A percentile compares a stretch with the other conserved stretches of the same genome.
These are phyloP conservation scores for Cavenderia fasciculata DNA, from an alignment of 78 protist species.

Conservation along the genomic window DNA sequence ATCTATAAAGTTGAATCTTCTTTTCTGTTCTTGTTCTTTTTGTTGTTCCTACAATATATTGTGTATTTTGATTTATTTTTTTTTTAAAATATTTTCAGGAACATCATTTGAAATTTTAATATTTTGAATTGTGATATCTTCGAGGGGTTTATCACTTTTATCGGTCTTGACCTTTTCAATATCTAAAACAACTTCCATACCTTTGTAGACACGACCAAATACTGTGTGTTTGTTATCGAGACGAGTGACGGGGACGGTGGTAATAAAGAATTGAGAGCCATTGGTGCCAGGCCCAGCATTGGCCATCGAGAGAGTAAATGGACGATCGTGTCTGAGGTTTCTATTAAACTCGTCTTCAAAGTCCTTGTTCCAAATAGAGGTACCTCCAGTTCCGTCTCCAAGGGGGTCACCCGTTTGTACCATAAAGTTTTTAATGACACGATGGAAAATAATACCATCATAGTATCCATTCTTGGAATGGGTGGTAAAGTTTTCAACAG, in stretches of 20 bases:
- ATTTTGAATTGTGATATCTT: slow-evolving; percentile 68
- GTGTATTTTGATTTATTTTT: background rate
- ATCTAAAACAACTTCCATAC: slow-evolving; percentile 88
- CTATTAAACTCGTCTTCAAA: slow-evolving; percentile 96
- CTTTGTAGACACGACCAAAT: slow-evolving; percentile 95
- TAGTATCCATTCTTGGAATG: slow-evolving; percentile 93
- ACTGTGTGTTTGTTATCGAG: slow-evolving; percentile 98
- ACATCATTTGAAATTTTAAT: slow-evolving; percentile 58
- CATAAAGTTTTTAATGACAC: slow-evolving; percentile 91
- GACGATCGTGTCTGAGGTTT: slow-evolving; percentile 88
- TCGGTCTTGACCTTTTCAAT: slow-evolving; percentile 86
- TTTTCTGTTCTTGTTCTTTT: too few species aligned
- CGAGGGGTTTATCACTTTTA: slow-evolving; percentile 82
- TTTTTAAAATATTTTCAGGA: slow-evolving; percentile 15
- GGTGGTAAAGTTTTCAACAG: slow-evolving; percentile 96
- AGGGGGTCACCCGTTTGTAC: slow-evolving; percentile 97
- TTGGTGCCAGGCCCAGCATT: slow-evolving; percentile 96
- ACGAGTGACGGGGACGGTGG: slow-evolving; percentile 87
- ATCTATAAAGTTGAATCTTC: too few species aligned
- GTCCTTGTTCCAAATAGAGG: slow-evolving; percentile 92
- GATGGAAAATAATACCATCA: slow-evolving; percentile 88
- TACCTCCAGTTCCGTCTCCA: slow-evolving; percentile 90
- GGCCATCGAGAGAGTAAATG: slow-evolving; percentile 93
- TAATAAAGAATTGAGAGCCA: slow-evolving; percentile 97
- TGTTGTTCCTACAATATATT: too few species aligned